Percentiles rank a stretch among this genome's conserved stretches.
Evolutionary conservation across 352 stramenopile genomes (phyloP).

Genomic region (Globisporangium abappressorium): DNA sequence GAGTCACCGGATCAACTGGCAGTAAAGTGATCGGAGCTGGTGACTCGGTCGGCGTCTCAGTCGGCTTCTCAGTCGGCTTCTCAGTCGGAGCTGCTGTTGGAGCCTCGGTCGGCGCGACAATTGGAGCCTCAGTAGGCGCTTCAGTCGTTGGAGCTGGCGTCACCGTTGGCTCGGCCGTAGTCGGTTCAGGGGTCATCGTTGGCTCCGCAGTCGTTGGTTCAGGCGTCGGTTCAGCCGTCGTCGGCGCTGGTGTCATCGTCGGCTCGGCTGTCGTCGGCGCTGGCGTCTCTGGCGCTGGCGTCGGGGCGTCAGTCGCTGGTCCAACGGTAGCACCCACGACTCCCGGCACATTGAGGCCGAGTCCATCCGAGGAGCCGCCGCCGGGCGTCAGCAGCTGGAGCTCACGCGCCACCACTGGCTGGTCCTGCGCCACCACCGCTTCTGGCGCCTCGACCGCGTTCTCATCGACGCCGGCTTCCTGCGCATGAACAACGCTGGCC

Average conservation of each 20-base stretch:
- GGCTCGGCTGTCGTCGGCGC: not conserved
- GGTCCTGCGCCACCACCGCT: not conserved
- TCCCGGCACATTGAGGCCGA: not conserved
- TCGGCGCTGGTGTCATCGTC: not conserved
- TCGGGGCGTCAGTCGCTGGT: not conserved
- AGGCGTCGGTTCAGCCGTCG: not conserved
- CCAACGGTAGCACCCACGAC: slow-evolving; percentile 4
- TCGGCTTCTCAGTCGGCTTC: slow-evolving; percentile 11
- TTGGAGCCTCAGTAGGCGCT: not conserved
- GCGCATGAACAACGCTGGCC: slow-evolving; percentile 1
- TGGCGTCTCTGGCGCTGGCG: not conserved
- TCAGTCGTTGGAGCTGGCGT: slow-evolving; percentile 15
- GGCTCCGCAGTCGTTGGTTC: not conserved
- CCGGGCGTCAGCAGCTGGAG: slow-evolving; percentile 6
- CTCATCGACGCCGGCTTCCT: slow-evolving; percentile 15
- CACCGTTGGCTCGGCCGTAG: slow-evolving; percentile 4
- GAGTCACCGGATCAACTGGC: not conserved
- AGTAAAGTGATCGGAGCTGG: not conserved
- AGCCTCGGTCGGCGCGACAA: not conserved
- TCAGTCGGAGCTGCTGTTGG: slow-evolving; percentile 5
- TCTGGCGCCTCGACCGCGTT: not conserved
- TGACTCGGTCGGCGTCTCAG: slow-evolving; percentile 1
- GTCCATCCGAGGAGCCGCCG: not conserved
- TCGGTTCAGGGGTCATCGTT: not conserved
- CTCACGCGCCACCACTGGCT: not conserved